phyloP scores from a whole-genome alignment of 805 yeast species.

The Ogataea nakhonphanomensis region DNA sequence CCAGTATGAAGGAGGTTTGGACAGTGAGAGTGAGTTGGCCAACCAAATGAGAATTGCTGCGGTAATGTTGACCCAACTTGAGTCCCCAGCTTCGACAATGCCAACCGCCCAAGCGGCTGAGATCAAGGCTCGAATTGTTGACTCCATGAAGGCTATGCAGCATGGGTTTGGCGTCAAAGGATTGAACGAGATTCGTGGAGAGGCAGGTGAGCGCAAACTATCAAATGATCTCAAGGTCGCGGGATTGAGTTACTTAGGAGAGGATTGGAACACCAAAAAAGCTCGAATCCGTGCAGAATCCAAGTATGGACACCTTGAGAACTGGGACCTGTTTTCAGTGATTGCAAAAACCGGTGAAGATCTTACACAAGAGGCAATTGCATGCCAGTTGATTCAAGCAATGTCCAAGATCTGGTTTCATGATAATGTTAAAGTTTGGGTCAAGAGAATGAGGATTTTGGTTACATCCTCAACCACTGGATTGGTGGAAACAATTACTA shows the following conservation, averaged over 20 bases:
- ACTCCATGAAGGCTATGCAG: slow-evolving; percentile 74
- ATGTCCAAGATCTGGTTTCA: slow-evolving; percentile 82
- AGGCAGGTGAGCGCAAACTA: slow-evolving; percentile 85
- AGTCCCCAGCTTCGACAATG: slow-evolving; percentile 48
- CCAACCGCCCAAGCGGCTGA: slow-evolving; percentile 60
- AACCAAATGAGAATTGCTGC: slow-evolving; percentile 96
- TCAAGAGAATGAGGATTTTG: slow-evolving; percentile 86
- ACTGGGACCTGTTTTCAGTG: slow-evolving; percentile 95
- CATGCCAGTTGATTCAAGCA: slow-evolving; percentile 87
- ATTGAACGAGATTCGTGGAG: slow-evolving; percentile 53
- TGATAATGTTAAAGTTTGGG: slow-evolving; percentile 76
- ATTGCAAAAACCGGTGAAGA: slow-evolving; percentile 97
- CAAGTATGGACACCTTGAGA: slow-evolving; percentile 77
- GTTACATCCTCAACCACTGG: slow-evolving; percentile 91
- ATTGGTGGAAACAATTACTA: slow-evolving; percentile 91
- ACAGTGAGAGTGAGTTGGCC: slow-evolving; percentile 54
- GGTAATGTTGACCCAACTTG: slow-evolving; percentile 88
- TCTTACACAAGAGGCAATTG: slow-evolving; percentile 95
- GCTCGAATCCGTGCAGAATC: slow-evolving; percentile 76
- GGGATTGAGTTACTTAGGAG: slow-evolving; percentile 74
- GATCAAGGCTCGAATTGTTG: slow-evolving; percentile 65
- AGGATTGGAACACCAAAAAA: slow-evolving; percentile 86
- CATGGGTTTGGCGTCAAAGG: slow-evolving; percentile 57
- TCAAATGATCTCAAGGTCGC: slow-evolving; percentile 90
- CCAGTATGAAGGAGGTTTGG: slow-evolving; percentile 23